These are phyloP conservation scores for Tolypocladium sp. DNA, from an alignment of 2,329 filamentous ascomycete species.

Conservation along the genomic window DNA sequence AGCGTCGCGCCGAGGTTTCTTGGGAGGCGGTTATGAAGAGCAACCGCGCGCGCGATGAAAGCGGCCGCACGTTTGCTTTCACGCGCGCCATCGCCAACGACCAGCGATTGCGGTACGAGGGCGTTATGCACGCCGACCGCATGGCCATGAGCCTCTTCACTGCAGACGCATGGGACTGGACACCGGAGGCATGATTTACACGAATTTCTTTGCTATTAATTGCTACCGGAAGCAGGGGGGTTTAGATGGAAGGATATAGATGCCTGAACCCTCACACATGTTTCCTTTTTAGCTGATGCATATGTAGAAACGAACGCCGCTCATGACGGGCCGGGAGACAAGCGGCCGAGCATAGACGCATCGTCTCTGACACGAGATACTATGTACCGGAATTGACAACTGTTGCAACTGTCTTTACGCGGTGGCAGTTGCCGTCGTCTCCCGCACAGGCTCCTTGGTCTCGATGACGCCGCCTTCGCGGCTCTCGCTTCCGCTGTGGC, in stretches of 20 bases:
- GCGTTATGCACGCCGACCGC: conserved; percentile 38
- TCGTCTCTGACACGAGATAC: not conserved
- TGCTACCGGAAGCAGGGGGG: not conserved
- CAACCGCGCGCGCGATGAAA: conserved; percentile 1
- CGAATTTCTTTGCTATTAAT: not conserved
- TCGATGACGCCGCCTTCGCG: conserved; percentile 10
- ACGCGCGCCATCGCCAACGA: conserved; percentile 41
- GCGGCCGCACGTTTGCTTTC: conserved; percentile 32
- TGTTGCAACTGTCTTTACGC: not conserved
- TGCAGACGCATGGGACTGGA: conserved; percentile 51
- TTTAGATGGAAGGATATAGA: not conserved
- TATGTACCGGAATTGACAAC: not conserved
- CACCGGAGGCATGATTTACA: conserved; percentile 30
- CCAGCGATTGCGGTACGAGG: conserved; percentile 38
- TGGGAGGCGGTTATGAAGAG: conserved; percentile 25
- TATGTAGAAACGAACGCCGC: not conserved
- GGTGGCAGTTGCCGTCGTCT: conserved; percentile 15
- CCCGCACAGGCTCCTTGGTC: conserved; percentile 13
- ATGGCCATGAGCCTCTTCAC: conserved; percentile 46
- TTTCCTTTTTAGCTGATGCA: not conserved
- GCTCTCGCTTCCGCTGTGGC: conserved; percentile 16
- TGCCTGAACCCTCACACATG: not conserved
- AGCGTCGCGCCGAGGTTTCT: conserved; percentile 24
- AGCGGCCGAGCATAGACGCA: not conserved
- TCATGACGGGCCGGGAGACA: not conserved